Evolutionary conservation across 176 grass and related monocot genomes (phyloP), one percentile per base, ranked within the genome.

Genomic region (Hyparrhenia diplandra): DNA sequence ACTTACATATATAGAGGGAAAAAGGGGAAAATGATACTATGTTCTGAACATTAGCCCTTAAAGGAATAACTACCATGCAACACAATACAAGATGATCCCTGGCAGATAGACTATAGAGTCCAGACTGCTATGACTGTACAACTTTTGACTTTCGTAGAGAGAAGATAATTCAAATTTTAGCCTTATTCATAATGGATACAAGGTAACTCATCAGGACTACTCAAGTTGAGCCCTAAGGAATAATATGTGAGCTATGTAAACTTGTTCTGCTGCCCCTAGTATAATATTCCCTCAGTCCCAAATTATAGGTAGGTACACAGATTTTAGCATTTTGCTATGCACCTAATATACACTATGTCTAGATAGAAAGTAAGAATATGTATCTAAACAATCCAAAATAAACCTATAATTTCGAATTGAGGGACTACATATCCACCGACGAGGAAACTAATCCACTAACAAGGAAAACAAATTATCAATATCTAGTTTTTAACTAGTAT

Each of bases 161-260:
- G 13, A 78, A 78, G 46, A 29, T 1, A 35, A 5, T 23, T 78
- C 3, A n/a, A 21, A 34, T 51, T 79, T 13, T 79, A 34, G 25
- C 60, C 3, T 66, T 13, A 67, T 79, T 79, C 28, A 67, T 35
- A 79, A 51, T 35, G 62, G 42, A 79, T 67, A n/a, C 20, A 51
- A 24, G 43, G 75, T 32, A 12, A 60, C 2, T 18, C 27, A 43
- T 77, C 37, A 46, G 59, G 59, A 43, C 12, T 32, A 35, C 28
- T 66, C 3, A 7, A 67, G 43, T 67, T 67, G 11, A 35, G 1
- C 42, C 30, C 63, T 80, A 80, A 66, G 63, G 34, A 35, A 34
- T 35, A 74, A 74, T 55, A 34, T 55, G 8, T 67, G 20, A 39
- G 67, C 31, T 25, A 68, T 9, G 4, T 12, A 79, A 67, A 79